Evolutionary conservation across 1,284 basidiomycete species (phyloP).

Genomic region (Irpex rosettiformis): DNA sequence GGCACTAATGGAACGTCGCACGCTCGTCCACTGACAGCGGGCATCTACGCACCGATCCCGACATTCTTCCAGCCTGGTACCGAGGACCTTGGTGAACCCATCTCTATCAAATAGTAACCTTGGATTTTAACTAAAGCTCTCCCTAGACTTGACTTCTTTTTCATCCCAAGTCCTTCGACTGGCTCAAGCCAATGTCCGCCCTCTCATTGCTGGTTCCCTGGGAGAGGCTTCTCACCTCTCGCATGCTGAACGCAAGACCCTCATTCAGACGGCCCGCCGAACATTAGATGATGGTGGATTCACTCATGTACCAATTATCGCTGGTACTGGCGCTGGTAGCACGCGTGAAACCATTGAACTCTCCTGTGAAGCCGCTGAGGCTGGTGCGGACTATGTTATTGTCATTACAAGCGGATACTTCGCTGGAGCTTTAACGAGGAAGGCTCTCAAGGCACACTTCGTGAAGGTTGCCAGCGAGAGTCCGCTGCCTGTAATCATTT

Average conservation of each 20-base stretch:
- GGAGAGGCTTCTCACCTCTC: slow-evolving; percentile 80
- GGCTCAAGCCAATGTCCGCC: slow-evolving; percentile 70
- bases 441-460: slow-evolving; percentile 79
- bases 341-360: slow-evolving; percentile 78
- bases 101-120: neutral
- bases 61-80: slow-evolving; percentile 74
- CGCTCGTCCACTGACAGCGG: slow-evolving; percentile 51
- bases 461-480: slow-evolving; percentile 73
- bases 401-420: slow-evolving; percentile 88
- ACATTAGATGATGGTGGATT: slow-evolving; percentile 69
- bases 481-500: slow-evolving; percentile 85
- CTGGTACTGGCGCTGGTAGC: slow-evolving; percentile 78
- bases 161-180: slow-evolving; percentile 69
- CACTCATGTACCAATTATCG: slow-evolving; percentile 62
- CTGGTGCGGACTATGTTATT: slow-evolving; percentile 82
- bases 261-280: slow-evolving; percentile 68
- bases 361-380: slow-evolving; percentile 67
- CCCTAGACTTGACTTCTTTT: slow-evolving; percentile 39
- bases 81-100: slow-evolving; percentile 76
- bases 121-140: neutral
- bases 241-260: slow-evolving; percentile 60
- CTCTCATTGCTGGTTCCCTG: slow-evolving; percentile 81
- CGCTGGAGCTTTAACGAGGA: slow-evolving; percentile 67
- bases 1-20: slow-evolving; percentile 13
- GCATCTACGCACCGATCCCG: slow-evolving; percentile 83